Conservation (phyloP, 495 filamentous ascomycete genomes). For the Sabuloglossum arenarium region DNA sequence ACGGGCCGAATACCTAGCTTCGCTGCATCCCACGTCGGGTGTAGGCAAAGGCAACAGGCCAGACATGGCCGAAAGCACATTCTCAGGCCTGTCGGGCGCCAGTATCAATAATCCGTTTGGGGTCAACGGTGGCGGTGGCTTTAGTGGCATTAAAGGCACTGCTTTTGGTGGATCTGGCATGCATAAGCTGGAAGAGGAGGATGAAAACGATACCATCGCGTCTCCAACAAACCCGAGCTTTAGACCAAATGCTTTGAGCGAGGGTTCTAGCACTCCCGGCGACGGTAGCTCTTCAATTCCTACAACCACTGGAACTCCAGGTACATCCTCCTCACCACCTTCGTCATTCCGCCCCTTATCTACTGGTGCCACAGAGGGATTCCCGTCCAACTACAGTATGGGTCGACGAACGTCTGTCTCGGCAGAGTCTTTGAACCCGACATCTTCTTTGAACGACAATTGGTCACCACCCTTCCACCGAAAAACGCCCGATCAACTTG, state of each 20-base stretch:
- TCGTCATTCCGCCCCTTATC: slow-evolving; percentile 4
- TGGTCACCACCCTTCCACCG: slow-evolving; percentile 74
- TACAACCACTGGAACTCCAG: neutral
- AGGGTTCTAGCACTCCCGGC: neutral
- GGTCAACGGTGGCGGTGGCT: slow-evolving; percentile 13
- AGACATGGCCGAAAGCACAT: slow-evolving; percentile 32
- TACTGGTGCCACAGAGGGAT: slow-evolving; percentile 29
- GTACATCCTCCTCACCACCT: slow-evolving; percentile 6
- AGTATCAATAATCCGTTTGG: slow-evolving; percentile 32
- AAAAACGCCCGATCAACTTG: slow-evolving; percentile 63
- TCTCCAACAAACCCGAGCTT: slow-evolving; percentile 29
- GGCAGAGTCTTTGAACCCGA: slow-evolving; percentile 85
- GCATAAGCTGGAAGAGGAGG: slow-evolving; percentile 37
- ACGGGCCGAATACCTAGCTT: slow-evolving; percentile 28
- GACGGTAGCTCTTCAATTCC: neutral
- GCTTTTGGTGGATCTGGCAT: slow-evolving; percentile 16
- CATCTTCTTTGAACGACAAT: slow-evolving; percentile 59
- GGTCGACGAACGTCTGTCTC: slow-evolving; percentile 88
- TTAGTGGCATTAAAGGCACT: slow-evolving; percentile 5
- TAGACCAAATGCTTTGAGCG: neutral
- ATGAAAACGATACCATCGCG: slow-evolving; percentile 34
- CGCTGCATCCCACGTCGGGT: slow-evolving; percentile 16
- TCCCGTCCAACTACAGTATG: slow-evolving; percentile 87
- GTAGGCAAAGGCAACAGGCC: slow-evolving; percentile 8
- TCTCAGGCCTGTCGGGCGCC: slow-evolving; percentile 21